Evolutionary conservation across 257 asterid genomes (phyloP), one percentile per base, ranked within the genome.

Genomic region (Cruciata laevipes): DNA sequence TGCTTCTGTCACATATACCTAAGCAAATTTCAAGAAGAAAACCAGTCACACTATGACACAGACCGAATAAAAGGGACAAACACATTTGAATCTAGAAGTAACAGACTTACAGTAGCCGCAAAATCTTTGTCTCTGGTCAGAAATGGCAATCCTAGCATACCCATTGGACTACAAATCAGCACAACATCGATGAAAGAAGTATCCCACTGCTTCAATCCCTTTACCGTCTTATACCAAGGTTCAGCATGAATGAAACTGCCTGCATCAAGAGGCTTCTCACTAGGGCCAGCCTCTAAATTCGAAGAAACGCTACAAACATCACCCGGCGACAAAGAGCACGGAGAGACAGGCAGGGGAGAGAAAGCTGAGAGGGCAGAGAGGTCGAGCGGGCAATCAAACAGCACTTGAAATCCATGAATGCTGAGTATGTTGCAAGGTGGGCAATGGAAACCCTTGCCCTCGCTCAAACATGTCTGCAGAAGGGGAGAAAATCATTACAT

Each of bases 1-100:
- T 27, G 65, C 65, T 60, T 60, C 65, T 60, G 65, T 60, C 16
- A 33, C 65, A 60, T 60, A 60, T 30, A 60, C 38, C 63, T 59
- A 21, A 27, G 0, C 63, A 47, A 59, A 59, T 59, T 13, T 27
- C 33, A 59, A 27, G 21, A 47, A 47, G 14, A 27, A 25, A 59
- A 14, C 8, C 24, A 27, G 27, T 10, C 8, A 25, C n/a, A 59
- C 63, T 27, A 14, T 27, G 13, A 59, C 5, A n/a, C 9, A 11
- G 16, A 56, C 3, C 60, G 30, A 5, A 53, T 18, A 3, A 5
- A 21, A 53, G 27, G 27, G 25, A 53, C 20, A 3, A 53, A 18
- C 27, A 5, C 60, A 57, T 23, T 3, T 56, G 35, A 57, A 1
- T 57, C 35, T 57, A 11, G 12, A 17, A 12, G 13, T 37, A 42